These are phyloP conservation scores for Lasiosphaeria hispida DNA, from an alignment of 495 filamentous ascomycete species.

Conservation along the genomic window DNA sequence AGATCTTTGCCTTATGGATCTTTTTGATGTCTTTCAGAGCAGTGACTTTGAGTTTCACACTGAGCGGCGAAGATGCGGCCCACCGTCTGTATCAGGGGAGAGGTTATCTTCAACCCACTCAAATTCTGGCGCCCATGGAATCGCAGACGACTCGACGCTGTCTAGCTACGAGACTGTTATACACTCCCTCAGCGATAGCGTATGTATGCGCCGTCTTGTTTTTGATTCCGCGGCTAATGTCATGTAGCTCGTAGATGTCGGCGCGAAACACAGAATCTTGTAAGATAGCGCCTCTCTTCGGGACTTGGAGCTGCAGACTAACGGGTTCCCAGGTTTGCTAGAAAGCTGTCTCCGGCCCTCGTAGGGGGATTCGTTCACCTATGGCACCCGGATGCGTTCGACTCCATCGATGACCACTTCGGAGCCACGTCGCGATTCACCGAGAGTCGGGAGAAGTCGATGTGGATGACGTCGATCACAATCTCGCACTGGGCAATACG, in stretches of 20 bases:
- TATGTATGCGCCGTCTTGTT: not conserved
- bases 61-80: not conserved
- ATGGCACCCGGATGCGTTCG: slow-evolving; percentile 16
- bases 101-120: too few species aligned
- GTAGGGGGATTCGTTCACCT: slow-evolving; percentile 12
- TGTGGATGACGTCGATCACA: slow-evolving; percentile 17
- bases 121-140: too few species aligned
- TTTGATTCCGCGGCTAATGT: not conserved
- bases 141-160: not conserved
- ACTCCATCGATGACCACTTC: slow-evolving; percentile 14
- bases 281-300: not conserved
- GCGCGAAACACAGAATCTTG: slow-evolving; percentile 10
- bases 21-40: slow-evolving; percentile 12
- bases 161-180: not conserved
- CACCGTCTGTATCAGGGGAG: too few species aligned
- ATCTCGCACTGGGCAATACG: slow-evolving; percentile 18
- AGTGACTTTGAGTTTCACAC: slow-evolving; percentile 4
- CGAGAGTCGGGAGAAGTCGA: slow-evolving; percentile 5
- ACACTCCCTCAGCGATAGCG: slow-evolving; percentile 1
- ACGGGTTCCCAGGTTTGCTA: slow-evolving; percentile 4
- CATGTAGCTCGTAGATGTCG: slow-evolving; percentile 9
- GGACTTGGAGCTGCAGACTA: not conserved
- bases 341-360: slow-evolving; percentile 1
- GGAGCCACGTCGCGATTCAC: slow-evolving; percentile 14
- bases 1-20: slow-evolving; percentile 7